phyloP scores from a whole-genome alignment of 225 moss, liverwort and hornwort genomes.

The Physcomitrellopsis africana region DNA sequence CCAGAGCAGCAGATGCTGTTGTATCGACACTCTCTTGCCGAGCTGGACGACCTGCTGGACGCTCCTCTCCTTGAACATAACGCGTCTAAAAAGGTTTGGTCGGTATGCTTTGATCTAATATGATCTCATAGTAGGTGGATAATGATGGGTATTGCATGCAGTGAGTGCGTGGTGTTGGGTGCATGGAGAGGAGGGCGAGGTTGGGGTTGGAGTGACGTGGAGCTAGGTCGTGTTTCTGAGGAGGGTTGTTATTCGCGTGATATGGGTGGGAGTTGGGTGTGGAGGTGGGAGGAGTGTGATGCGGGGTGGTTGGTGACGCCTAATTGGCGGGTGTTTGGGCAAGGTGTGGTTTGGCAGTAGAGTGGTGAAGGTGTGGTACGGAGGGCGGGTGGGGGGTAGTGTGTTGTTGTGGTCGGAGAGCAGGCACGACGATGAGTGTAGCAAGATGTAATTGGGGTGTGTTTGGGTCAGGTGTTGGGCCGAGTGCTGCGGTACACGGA shows the following conservation, averaged over 20 bases:
- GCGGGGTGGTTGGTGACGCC: too few species aligned
- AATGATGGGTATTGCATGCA: not conserved
- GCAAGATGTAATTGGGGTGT: not conserved
- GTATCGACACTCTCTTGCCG: constrained; percentile 88
- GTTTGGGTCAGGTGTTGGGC: constrained; percentile 70
- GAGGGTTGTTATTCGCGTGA: not conserved
- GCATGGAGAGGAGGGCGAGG: not conserved
- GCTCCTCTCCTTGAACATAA: too few species aligned
- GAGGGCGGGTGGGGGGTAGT: not conserved
- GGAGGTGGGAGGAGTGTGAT: too few species aligned
- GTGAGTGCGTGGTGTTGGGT: not conserved
- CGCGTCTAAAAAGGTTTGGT: constrained; percentile 88
- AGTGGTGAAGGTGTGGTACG: too few species aligned
- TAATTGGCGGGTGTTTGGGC: too few species aligned
- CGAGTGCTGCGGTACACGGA: constrained; percentile 68
- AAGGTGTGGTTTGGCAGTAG: too few species aligned
- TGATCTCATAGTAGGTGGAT: constrained; percentile 28
- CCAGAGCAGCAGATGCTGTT: constrained; percentile 76
- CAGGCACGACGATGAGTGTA: constrained; percentile 6
- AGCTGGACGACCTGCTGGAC: constrained; percentile 81
- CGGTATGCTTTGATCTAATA: constrained; percentile 46
- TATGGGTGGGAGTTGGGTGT: not conserved
- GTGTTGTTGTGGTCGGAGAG: not conserved
- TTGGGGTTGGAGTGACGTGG: not conserved
- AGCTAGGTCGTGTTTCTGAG: not conserved